These are phyloP conservation scores for Xylaria flabelliformis DNA, from an alignment of 495 filamentous ascomycete species.

Conservation along the genomic window DNA sequence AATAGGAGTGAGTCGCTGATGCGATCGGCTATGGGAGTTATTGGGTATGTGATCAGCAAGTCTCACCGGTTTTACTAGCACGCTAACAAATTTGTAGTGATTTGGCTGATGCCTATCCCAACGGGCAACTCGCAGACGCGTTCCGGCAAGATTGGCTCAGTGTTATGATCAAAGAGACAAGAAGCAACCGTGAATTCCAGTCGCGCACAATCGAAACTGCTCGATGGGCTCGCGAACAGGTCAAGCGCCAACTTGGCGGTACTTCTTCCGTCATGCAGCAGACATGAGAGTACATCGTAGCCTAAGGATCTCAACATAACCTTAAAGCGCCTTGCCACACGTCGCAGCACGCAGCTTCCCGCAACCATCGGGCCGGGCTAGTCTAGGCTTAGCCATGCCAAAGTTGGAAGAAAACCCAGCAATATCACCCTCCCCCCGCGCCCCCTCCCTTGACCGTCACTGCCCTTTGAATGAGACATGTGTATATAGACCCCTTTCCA, in stretches of 20 bases:
- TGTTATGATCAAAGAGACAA: conserved; percentile 83
- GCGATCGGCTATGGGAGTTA: conserved; percentile 92
- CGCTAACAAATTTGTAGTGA: conserved; percentile 68
- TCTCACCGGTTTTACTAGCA: conserved; percentile 5
- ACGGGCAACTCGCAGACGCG: conserved; percentile 79
- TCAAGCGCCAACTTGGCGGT: conserved; percentile 83
- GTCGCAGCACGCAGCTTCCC: conserved; percentile 39
- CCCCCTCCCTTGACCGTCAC: neutral
- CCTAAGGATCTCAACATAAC: conserved; percentile 2
- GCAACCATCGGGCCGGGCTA: conserved; percentile 37
- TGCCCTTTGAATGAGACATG: conserved; percentile 30
- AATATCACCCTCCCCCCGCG: conserved; percentile 29
- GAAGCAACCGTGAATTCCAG: conserved; percentile 81
- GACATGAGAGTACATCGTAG: conserved; percentile 42
- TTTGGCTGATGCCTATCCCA: conserved; percentile 89
- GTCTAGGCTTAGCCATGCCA: conserved; percentile 34
- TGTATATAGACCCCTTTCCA: conserved; percentile 42
- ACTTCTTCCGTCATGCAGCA: conserved; percentile 53
- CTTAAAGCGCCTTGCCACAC: conserved; percentile 26
- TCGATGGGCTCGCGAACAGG: conserved; percentile 95
- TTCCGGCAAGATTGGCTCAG: conserved; percentile 93
- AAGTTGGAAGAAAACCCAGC: conserved; percentile 45
- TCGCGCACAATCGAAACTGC: conserved; percentile 89
- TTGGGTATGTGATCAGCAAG: conserved; percentile 70
- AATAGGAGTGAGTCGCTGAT: conserved; percentile 91